Conservation (phyloP, 257 asterid species). For the Paraleonurus japonicus region DNA sequence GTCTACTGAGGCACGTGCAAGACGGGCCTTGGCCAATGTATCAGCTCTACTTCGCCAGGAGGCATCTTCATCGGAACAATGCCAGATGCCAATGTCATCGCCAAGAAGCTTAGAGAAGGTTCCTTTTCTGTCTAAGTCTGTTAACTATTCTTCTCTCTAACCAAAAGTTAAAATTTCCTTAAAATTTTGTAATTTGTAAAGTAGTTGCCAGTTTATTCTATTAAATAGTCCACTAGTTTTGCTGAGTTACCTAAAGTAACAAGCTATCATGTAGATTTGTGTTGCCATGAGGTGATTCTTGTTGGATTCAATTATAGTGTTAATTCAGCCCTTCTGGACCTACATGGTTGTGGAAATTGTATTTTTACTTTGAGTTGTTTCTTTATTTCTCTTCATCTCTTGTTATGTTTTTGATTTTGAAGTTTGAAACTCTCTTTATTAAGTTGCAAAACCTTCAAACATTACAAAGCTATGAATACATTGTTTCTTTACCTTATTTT, state of each 20-base stretch:
- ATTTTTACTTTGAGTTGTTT: not conserved
- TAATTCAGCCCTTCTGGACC: not conserved
- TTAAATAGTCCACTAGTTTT: not conserved
- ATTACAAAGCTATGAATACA: not conserved
- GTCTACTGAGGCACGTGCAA: conserved; percentile 98
- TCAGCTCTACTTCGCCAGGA: conserved; percentile 98
- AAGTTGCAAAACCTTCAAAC: not conserved
- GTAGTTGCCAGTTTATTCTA: not conserved
- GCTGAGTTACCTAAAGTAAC: not conserved
- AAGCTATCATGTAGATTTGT: not conserved
- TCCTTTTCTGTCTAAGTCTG: conserved; percentile 17
- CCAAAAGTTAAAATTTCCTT: not conserved
- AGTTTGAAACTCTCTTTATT: not conserved
- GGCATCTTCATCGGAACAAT: conserved; percentile 95
- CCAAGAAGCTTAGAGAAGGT: conserved; percentile 94
- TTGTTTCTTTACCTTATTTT: not conserved
- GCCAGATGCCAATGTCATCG: conserved; percentile 98
- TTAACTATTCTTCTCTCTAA: conserved; percentile 5
- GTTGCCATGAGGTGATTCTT: not conserved
- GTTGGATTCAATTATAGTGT: not conserved
- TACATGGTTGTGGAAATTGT: not conserved
- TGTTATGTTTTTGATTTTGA: not conserved
- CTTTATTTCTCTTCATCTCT: not conserved
- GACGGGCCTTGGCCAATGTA: conserved; percentile 89
- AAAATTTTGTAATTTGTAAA: not conserved